Conservation (phyloP, 1,139 yeast species). For the Sugiyamaella sp. region DNA sequence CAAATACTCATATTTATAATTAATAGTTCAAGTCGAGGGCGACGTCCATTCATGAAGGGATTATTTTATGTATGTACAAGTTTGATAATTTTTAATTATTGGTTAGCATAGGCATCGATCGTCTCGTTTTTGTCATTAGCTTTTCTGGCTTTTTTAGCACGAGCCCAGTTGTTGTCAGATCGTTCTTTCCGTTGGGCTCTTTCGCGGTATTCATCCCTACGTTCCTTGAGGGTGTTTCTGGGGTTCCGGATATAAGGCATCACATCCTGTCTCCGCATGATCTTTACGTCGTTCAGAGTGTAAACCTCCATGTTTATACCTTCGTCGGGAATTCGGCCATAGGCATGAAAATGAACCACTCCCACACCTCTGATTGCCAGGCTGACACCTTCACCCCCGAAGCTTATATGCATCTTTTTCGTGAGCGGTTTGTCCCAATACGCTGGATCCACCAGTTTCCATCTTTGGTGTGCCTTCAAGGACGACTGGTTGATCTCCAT, state of each 20-base stretch:
- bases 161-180: neutral
- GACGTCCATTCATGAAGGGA: no score
- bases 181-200: neutral
- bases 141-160: neutral
- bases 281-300: conserved; percentile 51
- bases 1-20: no score
- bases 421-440: conserved; percentile 26
- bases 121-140: conserved; percentile 6
- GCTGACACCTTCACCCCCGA: conserved; percentile 59
- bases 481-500: conserved; percentile 34
- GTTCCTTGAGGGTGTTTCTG: neutral
- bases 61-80: conserved; percentile 5
- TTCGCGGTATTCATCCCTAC: neutral
- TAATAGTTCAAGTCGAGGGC: no score
- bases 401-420: conserved; percentile 38
- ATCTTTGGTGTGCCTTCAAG: conserved; percentile 34
- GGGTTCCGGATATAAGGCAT: conserved; percentile 34
- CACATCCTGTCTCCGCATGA: conserved; percentile 41
- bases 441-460: conserved; percentile 31
- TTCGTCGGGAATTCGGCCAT: conserved; percentile 53
- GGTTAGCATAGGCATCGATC: conserved; percentile 4
- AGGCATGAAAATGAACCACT: conserved; percentile 62
- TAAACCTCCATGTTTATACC: conserved; percentile 50
- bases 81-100: neutral
- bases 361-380: conserved; percentile 72